A percentile compares a stretch with the other conserved stretches of the same genome.
Evolutionary conservation across 2,329 filamentous ascomycete genomes (phyloP).

Genomic region (Diaporthe citriasiana): DNA sequence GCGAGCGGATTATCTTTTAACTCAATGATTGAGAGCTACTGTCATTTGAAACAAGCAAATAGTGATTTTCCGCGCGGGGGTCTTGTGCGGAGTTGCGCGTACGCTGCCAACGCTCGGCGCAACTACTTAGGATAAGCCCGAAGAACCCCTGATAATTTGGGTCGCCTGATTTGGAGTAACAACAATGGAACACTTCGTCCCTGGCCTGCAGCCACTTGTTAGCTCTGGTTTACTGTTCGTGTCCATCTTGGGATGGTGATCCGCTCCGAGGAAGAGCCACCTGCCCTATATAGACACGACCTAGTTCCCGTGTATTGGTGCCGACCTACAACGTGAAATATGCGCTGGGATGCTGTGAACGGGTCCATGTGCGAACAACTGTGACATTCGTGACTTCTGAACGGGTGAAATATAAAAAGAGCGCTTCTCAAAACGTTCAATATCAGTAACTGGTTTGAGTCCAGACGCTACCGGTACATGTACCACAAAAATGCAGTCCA

Average conservation of each 20-base stretch:
- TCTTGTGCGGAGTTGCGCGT: constrained; percentile 9
- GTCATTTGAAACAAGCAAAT: neutral
- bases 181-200: constrained; percentile 8
- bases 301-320: neutral
- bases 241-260: constrained; percentile 9
- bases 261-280: constrained; percentile 7
- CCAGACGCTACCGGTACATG: neutral
- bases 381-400: neutral
- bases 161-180: constrained; percentile 31
- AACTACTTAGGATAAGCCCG: constrained; percentile 1
- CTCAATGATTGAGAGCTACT: neutral
- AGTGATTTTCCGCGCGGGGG: constrained; percentile 18
- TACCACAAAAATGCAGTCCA: constrained; percentile 18
- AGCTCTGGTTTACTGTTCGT: neutral
- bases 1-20: neutral
- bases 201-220: constrained; percentile 2
- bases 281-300: neutral
- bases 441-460: neutral
- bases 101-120: constrained; percentile 17
- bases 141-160: neutral
- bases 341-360: neutral
- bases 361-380: neutral
- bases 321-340: neutral
- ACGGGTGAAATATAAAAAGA: neutral
- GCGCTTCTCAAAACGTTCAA: neutral